Percentiles rank a stretch among this genome's conserved stretches.
Evolutionary conservation across 176 grass and related monocot genomes (phyloP).

Genomic region (Aechmea fasciata): DNA sequence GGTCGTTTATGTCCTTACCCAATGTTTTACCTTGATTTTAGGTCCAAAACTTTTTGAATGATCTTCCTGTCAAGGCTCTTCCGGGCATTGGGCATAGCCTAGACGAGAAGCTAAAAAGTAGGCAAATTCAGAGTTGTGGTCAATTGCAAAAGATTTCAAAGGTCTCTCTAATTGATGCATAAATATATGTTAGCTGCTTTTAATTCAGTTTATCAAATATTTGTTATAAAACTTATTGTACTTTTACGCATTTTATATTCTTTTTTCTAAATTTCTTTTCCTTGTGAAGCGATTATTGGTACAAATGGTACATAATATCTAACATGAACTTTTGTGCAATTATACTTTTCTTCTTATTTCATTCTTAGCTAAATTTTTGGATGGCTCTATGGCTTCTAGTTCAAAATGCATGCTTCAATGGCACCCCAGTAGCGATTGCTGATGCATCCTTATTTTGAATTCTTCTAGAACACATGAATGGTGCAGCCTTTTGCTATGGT

Average conservation of each 20-base stretch:
- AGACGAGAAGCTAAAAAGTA: constrained; percentile 56
- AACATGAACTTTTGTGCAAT: too few relatives aligned
- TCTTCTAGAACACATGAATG: too few relatives aligned
- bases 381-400: too few relatives aligned
- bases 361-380: too few relatives aligned
- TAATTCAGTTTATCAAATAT: background rate
- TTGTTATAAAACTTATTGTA: background rate
- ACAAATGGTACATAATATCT: too few relatives aligned
- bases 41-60: constrained; percentile 61
- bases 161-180: constrained; percentile 22
- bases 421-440: too few relatives aligned
- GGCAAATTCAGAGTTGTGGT: constrained; percentile 54
- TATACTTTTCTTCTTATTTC: too few relatives aligned
- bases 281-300: too few relatives aligned
- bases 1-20: background rate
- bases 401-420: too few relatives aligned
- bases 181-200: background rate
- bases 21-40: constrained; percentile 24
- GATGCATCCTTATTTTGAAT: too few relatives aligned
- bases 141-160: constrained; percentile 56
- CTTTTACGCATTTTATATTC: background rate
- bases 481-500: too few relatives aligned
- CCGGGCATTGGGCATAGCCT: constrained; percentile 69
- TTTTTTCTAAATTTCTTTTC: background rate
- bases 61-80: constrained; percentile 77